Evolutionary conservation across 2,329 filamentous ascomycete genomes (phyloP), one percentile per base, ranked within the genome.

Genomic region (Colletotrichum sp.): DNA sequence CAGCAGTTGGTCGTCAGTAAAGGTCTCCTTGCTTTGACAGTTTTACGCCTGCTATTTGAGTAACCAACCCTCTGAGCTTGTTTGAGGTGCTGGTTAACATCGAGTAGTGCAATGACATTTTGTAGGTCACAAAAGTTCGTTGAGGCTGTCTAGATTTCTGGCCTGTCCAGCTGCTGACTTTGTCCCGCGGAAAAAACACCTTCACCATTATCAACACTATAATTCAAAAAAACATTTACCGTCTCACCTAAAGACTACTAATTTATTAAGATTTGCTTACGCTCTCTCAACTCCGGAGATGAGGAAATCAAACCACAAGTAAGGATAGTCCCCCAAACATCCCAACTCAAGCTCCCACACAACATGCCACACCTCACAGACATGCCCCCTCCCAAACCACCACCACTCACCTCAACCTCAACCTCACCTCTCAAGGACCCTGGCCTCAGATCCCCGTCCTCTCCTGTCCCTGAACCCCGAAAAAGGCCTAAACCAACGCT

Each of bases 51-150:
- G 1, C 16, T 43, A 43, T 5, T 5, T 18, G 8, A 43, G 4
- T 3, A 52, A 21, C 0, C 1, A 52, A 21, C 0, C 1, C 4
- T 13, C n/a, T 21, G 5, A 4, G 2, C 10, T 52, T 21, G 0
- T 52, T 21, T 21, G n/a, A 21, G n/a, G 12, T 21, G 10, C 4
- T n/a, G n/a, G n/a, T n/a, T n/a, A n/a, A n/a, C n/a, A n/a, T n/a
- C n/a, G n/a, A n/a, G n/a, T n/a, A n/a, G 12, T 21, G 10, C 4
- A 4, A 52, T 21, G 4, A 52, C 8, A 7, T 12, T 6, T 12
- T 1, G 0, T 12, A 12, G 0, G 2, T n/a, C 18, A n/a, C 0
- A 4, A 12, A 0, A 0, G 2, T 3, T 48, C 9, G 18, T 52
- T 13, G 10, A 48, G n/a, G n/a, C 10, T 52, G 2, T 21, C 0